phyloP scores from a whole-genome alignment of 2,329 filamentous ascomycete species.

The Phoma sp. region DNA sequence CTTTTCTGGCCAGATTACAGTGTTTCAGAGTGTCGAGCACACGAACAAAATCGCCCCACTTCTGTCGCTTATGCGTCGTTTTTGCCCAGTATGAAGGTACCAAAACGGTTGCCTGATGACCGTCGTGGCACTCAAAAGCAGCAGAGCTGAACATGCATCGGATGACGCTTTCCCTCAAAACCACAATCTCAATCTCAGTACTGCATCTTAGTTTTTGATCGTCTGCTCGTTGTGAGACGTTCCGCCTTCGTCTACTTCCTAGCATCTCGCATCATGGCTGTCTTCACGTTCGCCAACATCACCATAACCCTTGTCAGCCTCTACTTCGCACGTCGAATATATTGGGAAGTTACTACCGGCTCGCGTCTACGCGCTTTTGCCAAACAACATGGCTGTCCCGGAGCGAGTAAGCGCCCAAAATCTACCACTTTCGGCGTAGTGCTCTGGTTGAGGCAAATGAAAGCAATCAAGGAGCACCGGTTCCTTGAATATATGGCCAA shows the following conservation, averaged over 20 bases:
- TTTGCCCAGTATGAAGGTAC: background rate
- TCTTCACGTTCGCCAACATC: slow-evolving; percentile 24
- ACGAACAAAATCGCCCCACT: background rate
- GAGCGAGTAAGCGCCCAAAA: slow-evolving; percentile 43
- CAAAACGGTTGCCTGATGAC: slow-evolving; percentile 10
- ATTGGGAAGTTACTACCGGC: slow-evolving; percentile 39
- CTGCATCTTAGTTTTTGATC: too few species aligned
- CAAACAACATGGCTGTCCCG: slow-evolving; percentile 55
- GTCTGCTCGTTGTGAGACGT: too few species aligned
- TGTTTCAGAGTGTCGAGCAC: too few species aligned
- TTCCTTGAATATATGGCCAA: slow-evolving; percentile 16
- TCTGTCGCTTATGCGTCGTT: background rate
- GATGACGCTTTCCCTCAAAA: too few species aligned
- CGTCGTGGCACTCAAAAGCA: background rate
- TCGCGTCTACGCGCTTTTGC: slow-evolving; percentile 41
- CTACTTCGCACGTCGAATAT: slow-evolving; percentile 25
- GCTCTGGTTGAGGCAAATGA: slow-evolving; percentile 50
- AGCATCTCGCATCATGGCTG: too few species aligned
- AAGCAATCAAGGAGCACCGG: slow-evolving; percentile 39
- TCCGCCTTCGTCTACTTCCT: background rate
- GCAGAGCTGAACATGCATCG: background rate
- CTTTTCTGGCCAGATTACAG: too few species aligned
- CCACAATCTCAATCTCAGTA: background rate
- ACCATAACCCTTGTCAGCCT: slow-evolving; percentile 18
- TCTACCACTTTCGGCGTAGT: slow-evolving; percentile 54